Percentiles rank a stretch among this genome's conserved stretches.
These are phyloP conservation scores for Juglanconis sp. DNA, from an alignment of 2,329 filamentous ascomycete species.

Conservation along the genomic window DNA sequence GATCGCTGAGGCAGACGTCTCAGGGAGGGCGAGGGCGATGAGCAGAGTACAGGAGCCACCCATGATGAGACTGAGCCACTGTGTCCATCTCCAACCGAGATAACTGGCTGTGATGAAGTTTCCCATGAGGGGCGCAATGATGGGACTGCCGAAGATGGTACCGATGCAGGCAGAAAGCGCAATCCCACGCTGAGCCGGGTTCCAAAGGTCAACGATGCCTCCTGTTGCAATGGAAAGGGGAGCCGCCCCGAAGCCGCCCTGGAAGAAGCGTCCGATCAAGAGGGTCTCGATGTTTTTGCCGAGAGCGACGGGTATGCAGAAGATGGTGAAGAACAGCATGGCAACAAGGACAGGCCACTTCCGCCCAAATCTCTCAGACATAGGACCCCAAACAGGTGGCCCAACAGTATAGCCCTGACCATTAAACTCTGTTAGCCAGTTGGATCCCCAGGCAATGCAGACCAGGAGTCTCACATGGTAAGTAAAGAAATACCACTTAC, in stretches of 20 bases:
- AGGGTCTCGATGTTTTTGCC: background rate
- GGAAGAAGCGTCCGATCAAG: constrained; percentile 2
- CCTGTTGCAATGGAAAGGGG: background rate
- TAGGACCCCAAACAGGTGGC: background rate
- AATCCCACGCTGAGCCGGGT: constrained; percentile 1
- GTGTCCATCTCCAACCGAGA: constrained; percentile 2
- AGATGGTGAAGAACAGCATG: background rate
- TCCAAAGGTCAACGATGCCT: constrained; percentile 3
- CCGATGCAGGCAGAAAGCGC: background rate
- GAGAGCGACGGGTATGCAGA: background rate
- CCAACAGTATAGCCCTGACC: background rate
- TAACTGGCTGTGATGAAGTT: background rate
- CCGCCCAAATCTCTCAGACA: background rate
- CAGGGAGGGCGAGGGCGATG: constrained; percentile 20
- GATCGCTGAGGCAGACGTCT: background rate
- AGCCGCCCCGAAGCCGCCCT: background rate
- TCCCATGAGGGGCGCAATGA: background rate
- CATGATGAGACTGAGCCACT: background rate
- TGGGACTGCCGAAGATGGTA: background rate
- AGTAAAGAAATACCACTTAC: too few species aligned
- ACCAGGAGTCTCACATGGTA: too few species aligned
- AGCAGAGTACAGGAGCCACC: constrained; percentile 5
- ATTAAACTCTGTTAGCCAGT: too few species aligned
- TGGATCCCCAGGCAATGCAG: too few species aligned
- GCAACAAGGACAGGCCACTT: background rate